phyloP scores from a whole-genome alignment of 768 basidiomycete species.

The Pisolithus sp. region DNA sequence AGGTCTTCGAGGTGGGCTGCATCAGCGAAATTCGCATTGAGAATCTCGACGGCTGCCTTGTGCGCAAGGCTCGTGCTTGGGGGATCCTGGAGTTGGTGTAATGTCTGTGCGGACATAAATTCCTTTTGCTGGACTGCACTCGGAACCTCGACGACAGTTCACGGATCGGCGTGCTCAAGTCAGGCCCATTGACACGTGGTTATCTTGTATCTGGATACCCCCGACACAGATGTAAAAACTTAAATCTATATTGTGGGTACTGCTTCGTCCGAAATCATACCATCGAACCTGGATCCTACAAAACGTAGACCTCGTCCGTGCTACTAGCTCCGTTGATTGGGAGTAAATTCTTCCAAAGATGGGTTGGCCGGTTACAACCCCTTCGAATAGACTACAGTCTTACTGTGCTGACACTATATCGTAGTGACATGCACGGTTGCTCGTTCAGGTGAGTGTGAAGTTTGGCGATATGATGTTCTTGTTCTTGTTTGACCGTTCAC shows the following conservation, averaged over 20 bases:
- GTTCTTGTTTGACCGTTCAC: no score
- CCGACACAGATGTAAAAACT: not conserved
- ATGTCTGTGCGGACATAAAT: conserved; percentile 36
- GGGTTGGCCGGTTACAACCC: conserved; percentile 14
- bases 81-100: conserved; percentile 44
- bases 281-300: conserved; percentile 3
- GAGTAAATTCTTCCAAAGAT: conserved; percentile 16
- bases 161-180: not conserved
- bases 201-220: conserved; percentile 14
- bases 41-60: conserved; percentile 25
- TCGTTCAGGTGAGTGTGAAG: conserved; percentile 31
- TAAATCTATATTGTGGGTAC: not conserved
- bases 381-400: conserved; percentile 30
- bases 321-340: conserved; percentile 40
- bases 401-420: not conserved
- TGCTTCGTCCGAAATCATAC: not conserved
- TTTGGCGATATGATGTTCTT: no score
- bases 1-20: conserved; percentile 47
- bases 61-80: conserved; percentile 38
- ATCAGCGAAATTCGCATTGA: conserved; percentile 44
- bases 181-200: no score
- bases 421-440: conserved; percentile 72
- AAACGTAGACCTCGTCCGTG: conserved; percentile 28
- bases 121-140: not conserved
- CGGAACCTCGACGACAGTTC: not conserved